phyloP scores from a whole-genome alignment of 306 rosid species.

The Sindora glabra region DNA sequence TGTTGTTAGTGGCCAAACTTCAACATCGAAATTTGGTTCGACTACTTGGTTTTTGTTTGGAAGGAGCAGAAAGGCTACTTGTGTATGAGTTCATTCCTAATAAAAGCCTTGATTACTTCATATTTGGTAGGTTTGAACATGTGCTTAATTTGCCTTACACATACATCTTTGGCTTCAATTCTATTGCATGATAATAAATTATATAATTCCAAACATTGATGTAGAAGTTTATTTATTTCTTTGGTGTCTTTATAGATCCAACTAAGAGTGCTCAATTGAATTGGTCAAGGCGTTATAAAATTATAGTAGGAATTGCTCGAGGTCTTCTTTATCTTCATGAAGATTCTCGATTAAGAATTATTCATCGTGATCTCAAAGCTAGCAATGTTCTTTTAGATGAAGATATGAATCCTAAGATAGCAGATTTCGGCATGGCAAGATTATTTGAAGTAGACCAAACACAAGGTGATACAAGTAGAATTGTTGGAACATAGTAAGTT shows the following conservation, averaged over 20 bases:
- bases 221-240: too few species aligned
- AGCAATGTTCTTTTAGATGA: constrained; percentile 16
- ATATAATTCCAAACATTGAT: not conserved
- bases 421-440: too few species aligned
- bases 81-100: constrained; percentile 30
- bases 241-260: constrained; percentile 6
- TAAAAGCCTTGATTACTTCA: constrained; percentile 18
- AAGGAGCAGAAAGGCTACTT: constrained; percentile 24
- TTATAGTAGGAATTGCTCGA: constrained; percentile 7
- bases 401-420: not conserved
- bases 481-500: constrained; percentile 5
- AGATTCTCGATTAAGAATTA: constrained; percentile 11
- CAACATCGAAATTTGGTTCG: constrained; percentile 26
- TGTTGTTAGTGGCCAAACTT: constrained; percentile 25
- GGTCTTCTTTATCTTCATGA: constrained; percentile 20
- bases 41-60: constrained; percentile 27
- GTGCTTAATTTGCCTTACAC: not conserved
- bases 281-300: constrained; percentile 6
- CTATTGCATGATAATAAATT: not conserved
- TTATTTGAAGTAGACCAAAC: not conserved
- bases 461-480: not conserved
- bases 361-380: constrained; percentile 25
- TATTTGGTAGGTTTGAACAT: constrained; percentile 32
- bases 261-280: not conserved
- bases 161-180: too few species aligned